phyloP scores from a whole-genome alignment of 148 eudicot species.

The Rhododendron henanense region DNA sequence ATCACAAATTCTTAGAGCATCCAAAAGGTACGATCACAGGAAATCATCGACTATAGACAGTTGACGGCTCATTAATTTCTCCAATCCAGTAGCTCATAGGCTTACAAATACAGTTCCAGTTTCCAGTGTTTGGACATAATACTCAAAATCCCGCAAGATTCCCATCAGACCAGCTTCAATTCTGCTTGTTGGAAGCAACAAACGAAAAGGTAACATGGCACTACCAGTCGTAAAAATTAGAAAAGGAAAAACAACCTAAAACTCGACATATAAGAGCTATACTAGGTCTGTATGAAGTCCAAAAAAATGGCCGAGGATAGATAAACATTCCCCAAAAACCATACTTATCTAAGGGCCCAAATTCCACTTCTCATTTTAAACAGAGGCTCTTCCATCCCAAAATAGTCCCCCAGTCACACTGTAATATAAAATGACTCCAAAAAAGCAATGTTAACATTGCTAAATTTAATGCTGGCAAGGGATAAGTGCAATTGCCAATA shows the following conservation, averaged over 20 bases:
- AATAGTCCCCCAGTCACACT: background rate
- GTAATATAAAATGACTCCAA: background rate
- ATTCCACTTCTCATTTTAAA: background rate
- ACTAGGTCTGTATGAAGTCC: background rate
- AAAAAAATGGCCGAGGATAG: background rate
- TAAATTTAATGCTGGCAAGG: background rate
- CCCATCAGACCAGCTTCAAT: background rate
- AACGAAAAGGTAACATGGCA: background rate
- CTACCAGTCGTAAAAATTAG: background rate
- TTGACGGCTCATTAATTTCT: background rate
- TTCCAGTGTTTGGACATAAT: no score
- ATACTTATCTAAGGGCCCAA: background rate
- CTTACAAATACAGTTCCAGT: background rate
- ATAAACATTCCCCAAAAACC: background rate
- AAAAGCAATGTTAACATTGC: background rate
- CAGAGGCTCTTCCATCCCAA: background rate
- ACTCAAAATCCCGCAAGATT: background rate
- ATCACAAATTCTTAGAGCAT: background rate
- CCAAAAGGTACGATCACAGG: background rate
- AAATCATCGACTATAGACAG: background rate
- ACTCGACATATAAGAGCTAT: background rate
- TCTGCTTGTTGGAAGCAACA: background rate
- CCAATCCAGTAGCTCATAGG: background rate
- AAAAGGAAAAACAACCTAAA: background rate
- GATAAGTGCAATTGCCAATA: background rate